Conservation (phyloP, 2,329 filamentous ascomycete species). For the Aspergillus quadrilineatus region DNA sequence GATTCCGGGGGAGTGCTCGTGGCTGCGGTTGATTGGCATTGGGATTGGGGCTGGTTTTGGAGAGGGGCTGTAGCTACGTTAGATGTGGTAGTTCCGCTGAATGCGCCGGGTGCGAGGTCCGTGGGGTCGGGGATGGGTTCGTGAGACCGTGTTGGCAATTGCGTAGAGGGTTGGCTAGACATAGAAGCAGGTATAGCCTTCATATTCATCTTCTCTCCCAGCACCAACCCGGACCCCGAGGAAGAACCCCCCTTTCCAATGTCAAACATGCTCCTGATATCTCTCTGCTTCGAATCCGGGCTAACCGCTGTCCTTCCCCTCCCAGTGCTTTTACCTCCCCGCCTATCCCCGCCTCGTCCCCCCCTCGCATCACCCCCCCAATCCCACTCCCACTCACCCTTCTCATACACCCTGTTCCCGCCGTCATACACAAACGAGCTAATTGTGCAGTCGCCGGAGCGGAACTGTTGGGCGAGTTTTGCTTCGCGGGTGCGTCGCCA, state of each 20-base stretch:
- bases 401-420: background rate
- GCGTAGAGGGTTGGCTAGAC: background rate
- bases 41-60: background rate
- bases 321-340: background rate
- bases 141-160: background rate
- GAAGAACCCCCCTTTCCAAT: slow-evolving; percentile 12
- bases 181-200: background rate
- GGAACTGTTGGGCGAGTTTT: slow-evolving; percentile 71
- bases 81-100: background rate
- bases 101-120: background rate
- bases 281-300: slow-evolving; percentile 26
- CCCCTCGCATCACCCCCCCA: slow-evolving; percentile 3
- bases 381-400: slow-evolving; percentile 15
- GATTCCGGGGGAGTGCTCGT: background rate
- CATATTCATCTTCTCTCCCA: background rate
- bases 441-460: slow-evolving; percentile 57
- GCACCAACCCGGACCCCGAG: background rate
- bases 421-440: slow-evolving; percentile 38
- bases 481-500: slow-evolving; percentile 70
- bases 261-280: slow-evolving; percentile 41
- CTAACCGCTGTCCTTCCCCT: background rate
- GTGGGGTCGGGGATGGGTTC: background rate
- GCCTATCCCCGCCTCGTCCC: background rate
- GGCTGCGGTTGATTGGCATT: background rate
- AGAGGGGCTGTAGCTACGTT: no score